Percentiles rank a stretch among this genome's conserved stretches.
phyloP scores from a whole-genome alignment of 2,329 filamentous ascomycete species.

The Chalaropsis thielavioides region DNA sequence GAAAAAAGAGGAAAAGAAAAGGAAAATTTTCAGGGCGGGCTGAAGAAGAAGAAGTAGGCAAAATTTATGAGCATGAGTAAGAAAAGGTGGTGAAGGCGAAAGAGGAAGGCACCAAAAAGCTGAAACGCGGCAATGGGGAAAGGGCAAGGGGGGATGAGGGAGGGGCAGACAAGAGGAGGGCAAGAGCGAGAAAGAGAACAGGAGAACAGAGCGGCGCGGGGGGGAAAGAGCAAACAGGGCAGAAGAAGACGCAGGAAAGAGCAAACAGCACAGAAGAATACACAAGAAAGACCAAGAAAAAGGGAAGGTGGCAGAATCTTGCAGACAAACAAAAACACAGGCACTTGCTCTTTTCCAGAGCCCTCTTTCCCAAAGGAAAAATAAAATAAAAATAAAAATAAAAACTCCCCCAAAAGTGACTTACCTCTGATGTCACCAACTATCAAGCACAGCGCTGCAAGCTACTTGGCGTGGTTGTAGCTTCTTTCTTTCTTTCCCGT shows the following conservation, averaged over 20 bases:
- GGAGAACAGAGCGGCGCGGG: background rate
- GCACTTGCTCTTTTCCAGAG: background rate
- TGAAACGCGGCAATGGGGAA: conserved; percentile 7
- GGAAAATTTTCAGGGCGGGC: background rate
- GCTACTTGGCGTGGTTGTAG: background rate
- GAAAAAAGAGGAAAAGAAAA: background rate
- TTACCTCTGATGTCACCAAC: background rate
- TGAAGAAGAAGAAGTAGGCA: background rate
- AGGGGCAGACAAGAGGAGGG: background rate
- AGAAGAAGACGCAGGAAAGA: conserved; percentile 11
- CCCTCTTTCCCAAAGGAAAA: background rate
- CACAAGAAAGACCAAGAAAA: background rate
- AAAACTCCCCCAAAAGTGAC: background rate
- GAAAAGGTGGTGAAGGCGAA: conserved; percentile 4
- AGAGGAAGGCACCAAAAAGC: conserved; percentile 2
- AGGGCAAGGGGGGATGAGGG: background rate
- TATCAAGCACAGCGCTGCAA: background rate
- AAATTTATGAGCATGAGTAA: background rate
- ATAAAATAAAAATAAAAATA: background rate
- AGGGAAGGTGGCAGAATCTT: background rate
- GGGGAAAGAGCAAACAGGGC: background rate
- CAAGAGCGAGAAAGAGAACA: background rate
- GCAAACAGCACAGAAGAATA: background rate
- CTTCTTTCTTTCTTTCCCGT: background rate
- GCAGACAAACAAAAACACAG: background rate